Conservation (phyloP, 2,329 filamentous ascomycete species). For the Epichloe glyceriae region DNA sequence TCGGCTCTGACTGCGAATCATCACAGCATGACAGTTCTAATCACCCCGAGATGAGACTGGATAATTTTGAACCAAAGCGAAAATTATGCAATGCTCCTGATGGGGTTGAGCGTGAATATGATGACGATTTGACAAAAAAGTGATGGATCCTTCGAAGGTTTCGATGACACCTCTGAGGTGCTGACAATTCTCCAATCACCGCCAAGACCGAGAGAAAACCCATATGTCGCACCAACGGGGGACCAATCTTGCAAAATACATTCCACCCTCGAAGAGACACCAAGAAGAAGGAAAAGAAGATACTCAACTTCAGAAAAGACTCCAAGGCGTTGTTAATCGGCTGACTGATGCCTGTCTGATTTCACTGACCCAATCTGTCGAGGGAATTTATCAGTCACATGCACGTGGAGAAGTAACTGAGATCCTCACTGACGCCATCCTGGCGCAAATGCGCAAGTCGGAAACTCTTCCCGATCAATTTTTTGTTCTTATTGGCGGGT, state of each 20-base stretch:
- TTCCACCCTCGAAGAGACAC: constrained; percentile 61
- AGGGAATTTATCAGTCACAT: constrained; percentile 70
- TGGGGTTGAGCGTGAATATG: neutral
- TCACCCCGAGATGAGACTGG: neutral
- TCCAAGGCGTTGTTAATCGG: constrained; percentile 83
- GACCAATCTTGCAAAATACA: constrained; percentile 54
- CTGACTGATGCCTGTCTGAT: constrained; percentile 83
- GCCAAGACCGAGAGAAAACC: constrained; percentile 60
- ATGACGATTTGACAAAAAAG: constrained; percentile 4
- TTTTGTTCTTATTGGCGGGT: constrained; percentile 79
- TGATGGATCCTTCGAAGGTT: constrained; percentile 26
- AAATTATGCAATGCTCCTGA: neutral
- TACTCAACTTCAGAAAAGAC: constrained; percentile 59
- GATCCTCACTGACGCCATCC: constrained; percentile 61
- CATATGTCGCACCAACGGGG: constrained; percentile 64
- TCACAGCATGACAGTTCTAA: neutral
- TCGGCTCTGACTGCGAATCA: neutral
- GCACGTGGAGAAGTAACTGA: constrained; percentile 82
- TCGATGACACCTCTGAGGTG: constrained; percentile 20
- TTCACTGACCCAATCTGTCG: constrained; percentile 69
- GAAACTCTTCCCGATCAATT: constrained; percentile 77
- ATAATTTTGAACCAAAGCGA: neutral
- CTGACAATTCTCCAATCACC: constrained; percentile 10
- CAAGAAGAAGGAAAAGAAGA: constrained; percentile 55
- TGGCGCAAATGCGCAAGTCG: constrained; percentile 67